These are phyloP conservation scores for Arabidopsis hybrid DNA, from an alignment of 441 rosid genomes.

Conservation along the genomic window DNA sequence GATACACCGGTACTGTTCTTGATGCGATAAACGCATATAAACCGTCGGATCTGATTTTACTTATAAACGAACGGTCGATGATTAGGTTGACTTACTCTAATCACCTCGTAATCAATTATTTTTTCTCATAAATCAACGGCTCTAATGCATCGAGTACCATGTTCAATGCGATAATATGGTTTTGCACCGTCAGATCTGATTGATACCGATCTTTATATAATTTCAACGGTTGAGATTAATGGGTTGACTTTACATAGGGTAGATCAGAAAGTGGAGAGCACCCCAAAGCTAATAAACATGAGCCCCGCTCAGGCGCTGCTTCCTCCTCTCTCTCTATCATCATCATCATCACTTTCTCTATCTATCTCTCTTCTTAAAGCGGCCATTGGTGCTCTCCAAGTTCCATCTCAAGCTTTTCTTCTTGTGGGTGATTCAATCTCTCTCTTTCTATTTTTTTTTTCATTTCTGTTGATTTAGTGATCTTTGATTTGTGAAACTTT, in stretches of 20 bases:
- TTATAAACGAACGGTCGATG: conserved; percentile 21
- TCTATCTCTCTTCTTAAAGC: conserved; percentile 27
- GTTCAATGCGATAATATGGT: background rate
- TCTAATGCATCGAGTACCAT: conserved; percentile 6
- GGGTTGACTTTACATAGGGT: conserved; percentile 29
- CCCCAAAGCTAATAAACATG: conserved; percentile 31
- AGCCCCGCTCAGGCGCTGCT: conserved; percentile 32
- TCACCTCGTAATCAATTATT: background rate
- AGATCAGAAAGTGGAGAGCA: conserved; percentile 42
- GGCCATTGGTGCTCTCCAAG: conserved; percentile 35
- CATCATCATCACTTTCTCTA: background rate
- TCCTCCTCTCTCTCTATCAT: background rate
- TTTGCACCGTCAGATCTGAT: conserved; percentile 9
- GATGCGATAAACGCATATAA: background rate
- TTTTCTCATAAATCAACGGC: conserved; percentile 37
- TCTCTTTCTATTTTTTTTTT: background rate
- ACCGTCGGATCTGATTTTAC: conserved; percentile 26
- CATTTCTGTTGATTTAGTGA: background rate
- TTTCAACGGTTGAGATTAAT: conserved; percentile 34
- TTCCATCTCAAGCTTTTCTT: conserved; percentile 19
- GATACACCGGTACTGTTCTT: background rate
- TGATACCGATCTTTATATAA: background rate
- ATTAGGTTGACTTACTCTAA: conserved; percentile 29
- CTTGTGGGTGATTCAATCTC: conserved; percentile 10
- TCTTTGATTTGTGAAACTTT: conserved; percentile 1